phyloP scores from a whole-genome alignment of 2,329 filamentous ascomycete species.

The Exophiala bonariae region DNA sequence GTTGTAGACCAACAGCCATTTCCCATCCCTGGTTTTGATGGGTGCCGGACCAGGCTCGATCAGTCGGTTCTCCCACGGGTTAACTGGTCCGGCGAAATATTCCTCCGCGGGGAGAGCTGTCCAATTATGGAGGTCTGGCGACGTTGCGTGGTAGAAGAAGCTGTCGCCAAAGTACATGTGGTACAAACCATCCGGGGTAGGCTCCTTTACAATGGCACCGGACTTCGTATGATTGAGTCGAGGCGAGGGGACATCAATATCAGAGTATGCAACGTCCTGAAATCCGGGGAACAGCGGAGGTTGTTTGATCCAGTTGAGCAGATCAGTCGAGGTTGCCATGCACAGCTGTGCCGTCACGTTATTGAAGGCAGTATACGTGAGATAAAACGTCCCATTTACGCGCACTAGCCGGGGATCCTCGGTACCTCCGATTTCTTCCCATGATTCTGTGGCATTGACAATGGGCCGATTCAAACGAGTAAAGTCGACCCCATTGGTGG shows the following conservation, averaged over 20 bases:
- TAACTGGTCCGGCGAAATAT: conserved; percentile 9
- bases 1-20: conserved; percentile 12
- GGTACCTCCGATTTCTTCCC: conserved; percentile 32
- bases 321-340: conserved; percentile 34
- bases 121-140: conserved; percentile 34
- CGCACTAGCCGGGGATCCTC: conserved; percentile 36
- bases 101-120: conserved; percentile 7
- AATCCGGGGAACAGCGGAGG: conserved; percentile 6
- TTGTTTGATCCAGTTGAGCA: conserved; percentile 34
- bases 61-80: conserved; percentile 10
- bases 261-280: conserved; percentile 6
- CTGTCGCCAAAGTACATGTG: conserved; percentile 36
- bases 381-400: conserved; percentile 35
- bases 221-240: conserved; percentile 11
- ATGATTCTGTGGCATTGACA: conserved; percentile 32
- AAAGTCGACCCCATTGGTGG: conserved; percentile 34
- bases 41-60: conserved; percentile 13
- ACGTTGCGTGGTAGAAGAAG: conserved; percentile 29
- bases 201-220: conserved; percentile 28
- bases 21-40: conserved; percentile 11
- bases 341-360: conserved; percentile 31
- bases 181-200: conserved; percentile 32
- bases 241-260: conserved; percentile 8
- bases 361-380: conserved; percentile 36
- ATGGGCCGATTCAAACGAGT: conserved; percentile 33